Percentiles rank a stretch among this genome's conserved stretches.
phyloP scores from a whole-genome alignment of 108 stramenopile species.

The Pseudonitzschia pungens region DNA sequence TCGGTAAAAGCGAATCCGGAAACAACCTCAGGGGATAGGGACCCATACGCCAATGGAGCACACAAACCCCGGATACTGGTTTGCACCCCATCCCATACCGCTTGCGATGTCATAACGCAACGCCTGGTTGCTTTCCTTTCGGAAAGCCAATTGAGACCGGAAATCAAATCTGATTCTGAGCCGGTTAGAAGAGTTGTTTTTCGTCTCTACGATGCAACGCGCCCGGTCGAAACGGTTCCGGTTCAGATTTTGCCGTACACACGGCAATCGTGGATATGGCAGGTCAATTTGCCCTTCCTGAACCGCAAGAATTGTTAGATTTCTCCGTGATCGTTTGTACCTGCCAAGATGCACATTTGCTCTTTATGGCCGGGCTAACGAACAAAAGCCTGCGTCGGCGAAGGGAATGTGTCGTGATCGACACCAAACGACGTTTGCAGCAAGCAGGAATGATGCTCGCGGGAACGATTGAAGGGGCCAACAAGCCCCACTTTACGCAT shows the following conservation, averaged over 20 bases:
- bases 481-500: conserved; percentile 64
- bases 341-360: conserved; percentile 62
- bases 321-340: conserved; percentile 69
- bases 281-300: conserved; percentile 52
- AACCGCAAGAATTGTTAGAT: conserved; percentile 38
- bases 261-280: conserved; percentile 22
- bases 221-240: conserved; percentile 57
- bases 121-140: conserved; percentile 34
- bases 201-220: conserved; percentile 34
- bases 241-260: conserved; percentile 51
- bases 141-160: neutral
- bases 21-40: too few relatives aligned
- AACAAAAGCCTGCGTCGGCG: conserved; percentile 52
- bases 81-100: conserved; percentile 75
- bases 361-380: conserved; percentile 59
- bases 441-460: conserved; percentile 11
- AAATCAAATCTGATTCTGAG: neutral
- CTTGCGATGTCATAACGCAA: conserved; percentile 64
- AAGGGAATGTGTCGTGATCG: conserved; percentile 41
- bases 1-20: neutral
- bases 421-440: neutral
- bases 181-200: conserved; percentile 29
- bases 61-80: conserved; percentile 45
- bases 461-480: conserved; percentile 21
- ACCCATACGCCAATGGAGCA: too few relatives aligned